Conservation (phyloP, 139 green algal species). For the Chlamydomonas incerta region DNA sequence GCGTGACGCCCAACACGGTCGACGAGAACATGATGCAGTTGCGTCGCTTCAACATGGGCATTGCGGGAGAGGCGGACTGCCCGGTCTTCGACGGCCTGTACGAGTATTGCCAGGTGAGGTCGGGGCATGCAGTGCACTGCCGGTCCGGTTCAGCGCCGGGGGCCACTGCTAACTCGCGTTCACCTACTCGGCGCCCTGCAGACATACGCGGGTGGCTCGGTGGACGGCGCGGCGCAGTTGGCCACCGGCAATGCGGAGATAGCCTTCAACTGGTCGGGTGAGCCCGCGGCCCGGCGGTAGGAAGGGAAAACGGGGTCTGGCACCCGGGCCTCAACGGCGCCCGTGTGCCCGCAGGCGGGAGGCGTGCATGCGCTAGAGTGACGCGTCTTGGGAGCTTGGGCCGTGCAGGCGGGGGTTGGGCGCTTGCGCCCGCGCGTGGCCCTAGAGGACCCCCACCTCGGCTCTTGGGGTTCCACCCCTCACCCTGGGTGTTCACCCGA, state of each 20-base stretch:
- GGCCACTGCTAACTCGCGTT: too few species aligned
- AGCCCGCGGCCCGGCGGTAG: background rate
- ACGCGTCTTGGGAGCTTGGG: too few species aligned
- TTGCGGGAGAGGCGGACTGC: conserved; percentile 94
- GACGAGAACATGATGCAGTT: conserved; percentile 95
- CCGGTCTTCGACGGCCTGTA: conserved; percentile 97
- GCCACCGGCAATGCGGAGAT: conserved; percentile 86
- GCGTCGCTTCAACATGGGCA: conserved; percentile 97
- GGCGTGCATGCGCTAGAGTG: too few species aligned
- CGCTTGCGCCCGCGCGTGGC: too few species aligned
- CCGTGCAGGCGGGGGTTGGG: too few species aligned
- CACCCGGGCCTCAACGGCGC: too few species aligned
- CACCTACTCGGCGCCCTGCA: too few species aligned
- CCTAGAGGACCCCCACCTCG: too few species aligned
- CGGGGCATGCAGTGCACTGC: background rate
- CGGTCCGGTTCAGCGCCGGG: background rate
- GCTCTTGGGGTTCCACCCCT: background rate
- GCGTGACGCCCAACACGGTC: conserved; percentile 94
- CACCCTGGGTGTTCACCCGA: too few species aligned
- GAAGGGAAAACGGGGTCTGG: too few species aligned
- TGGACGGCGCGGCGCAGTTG: conserved; percentile 91
- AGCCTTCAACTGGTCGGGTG: conserved; percentile 95
- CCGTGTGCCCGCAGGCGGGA: too few species aligned
- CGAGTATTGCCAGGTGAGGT: conserved; percentile 89
- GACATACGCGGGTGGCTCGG: conserved; percentile 79